phyloP scores from a whole-genome alignment of 768 basidiomycete genomes.

The Boletus bicolor region DNA sequence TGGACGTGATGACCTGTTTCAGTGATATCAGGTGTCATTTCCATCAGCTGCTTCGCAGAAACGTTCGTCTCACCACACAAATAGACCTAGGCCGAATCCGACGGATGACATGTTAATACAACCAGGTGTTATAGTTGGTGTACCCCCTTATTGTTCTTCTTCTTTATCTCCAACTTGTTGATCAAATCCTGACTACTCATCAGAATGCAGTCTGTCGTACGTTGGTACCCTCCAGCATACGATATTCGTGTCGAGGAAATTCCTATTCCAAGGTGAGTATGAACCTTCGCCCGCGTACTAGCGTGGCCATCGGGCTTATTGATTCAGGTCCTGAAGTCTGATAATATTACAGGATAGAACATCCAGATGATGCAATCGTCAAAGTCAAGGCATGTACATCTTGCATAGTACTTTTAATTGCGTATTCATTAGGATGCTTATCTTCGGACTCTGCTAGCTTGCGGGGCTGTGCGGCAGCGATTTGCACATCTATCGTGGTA shows the following conservation, averaged over 20 bases:
- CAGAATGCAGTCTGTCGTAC: conserved; percentile 35
- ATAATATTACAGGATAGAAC: conserved; percentile 48
- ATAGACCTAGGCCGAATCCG: neutral
- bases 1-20: no score
- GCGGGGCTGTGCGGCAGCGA: conserved; percentile 73
- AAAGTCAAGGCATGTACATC: conserved; percentile 55
- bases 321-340: neutral
- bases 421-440: neutral
- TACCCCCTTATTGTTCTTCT: neutral
- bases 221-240: conserved; percentile 65
- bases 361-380: conserved; percentile 76
- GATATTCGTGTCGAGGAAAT: conserved; percentile 68
- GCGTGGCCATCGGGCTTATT: neutral
- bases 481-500: conserved; percentile 71
- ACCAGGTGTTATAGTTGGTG: neutral
- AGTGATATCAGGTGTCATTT: no score
- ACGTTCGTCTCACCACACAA: neutral
- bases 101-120: neutral
- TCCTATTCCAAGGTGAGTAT: conserved; percentile 51
- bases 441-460: conserved; percentile 38
- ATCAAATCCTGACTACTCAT: neutral
- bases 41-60: no score
- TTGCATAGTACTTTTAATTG: neutral
- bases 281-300: neutral
- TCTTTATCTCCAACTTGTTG: neutral